Conservation (phyloP, 1,284 basidiomycete genomes). For the Polyporus tsugae region DNA sequence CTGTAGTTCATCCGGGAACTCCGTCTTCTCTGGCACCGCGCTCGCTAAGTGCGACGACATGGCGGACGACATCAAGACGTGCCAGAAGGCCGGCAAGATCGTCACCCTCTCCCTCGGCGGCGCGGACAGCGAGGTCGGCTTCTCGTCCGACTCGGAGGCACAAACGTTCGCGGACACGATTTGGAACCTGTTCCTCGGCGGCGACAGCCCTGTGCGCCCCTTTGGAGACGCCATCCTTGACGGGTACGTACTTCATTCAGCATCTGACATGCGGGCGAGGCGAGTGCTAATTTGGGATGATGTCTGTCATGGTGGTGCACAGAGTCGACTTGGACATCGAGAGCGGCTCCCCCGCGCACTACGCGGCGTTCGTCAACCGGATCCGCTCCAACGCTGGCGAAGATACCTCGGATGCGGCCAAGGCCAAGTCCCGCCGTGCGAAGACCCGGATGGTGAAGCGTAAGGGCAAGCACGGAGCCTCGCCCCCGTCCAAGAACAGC, state of each 20-base stretch:
- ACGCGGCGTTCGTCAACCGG: constrained; percentile 61
- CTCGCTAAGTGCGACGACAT: constrained; percentile 62
- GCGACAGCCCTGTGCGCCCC: constrained; percentile 57
- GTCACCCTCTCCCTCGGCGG: constrained; percentile 70
- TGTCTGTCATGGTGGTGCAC: not conserved
- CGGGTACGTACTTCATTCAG: constrained; percentile 50
- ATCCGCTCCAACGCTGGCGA: constrained; percentile 52
- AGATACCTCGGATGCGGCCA: constrained; percentile 52
- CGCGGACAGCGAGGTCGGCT: constrained; percentile 59
- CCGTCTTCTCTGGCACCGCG: constrained; percentile 60
- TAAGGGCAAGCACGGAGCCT: not conserved
- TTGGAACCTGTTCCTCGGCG: constrained; percentile 72
- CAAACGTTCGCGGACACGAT: constrained; percentile 61
- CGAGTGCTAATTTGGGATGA: constrained; percentile 11
- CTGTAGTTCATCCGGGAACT: constrained; percentile 52
- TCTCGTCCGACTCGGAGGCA: constrained; percentile 59
- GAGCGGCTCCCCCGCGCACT: constrained; percentile 59
- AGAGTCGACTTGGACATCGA: constrained; percentile 75
- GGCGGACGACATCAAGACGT: constrained; percentile 60
- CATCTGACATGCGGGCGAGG: not conserved
- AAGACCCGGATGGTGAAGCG: constrained; percentile 9
- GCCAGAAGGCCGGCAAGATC: constrained; percentile 70
- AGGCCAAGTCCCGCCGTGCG: constrained; percentile 15
- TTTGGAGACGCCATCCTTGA: constrained; percentile 69
- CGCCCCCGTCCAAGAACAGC: constrained; percentile 16